Conservation (phyloP, 306 rosid species). For the Aeschynomene evenia region DNA sequence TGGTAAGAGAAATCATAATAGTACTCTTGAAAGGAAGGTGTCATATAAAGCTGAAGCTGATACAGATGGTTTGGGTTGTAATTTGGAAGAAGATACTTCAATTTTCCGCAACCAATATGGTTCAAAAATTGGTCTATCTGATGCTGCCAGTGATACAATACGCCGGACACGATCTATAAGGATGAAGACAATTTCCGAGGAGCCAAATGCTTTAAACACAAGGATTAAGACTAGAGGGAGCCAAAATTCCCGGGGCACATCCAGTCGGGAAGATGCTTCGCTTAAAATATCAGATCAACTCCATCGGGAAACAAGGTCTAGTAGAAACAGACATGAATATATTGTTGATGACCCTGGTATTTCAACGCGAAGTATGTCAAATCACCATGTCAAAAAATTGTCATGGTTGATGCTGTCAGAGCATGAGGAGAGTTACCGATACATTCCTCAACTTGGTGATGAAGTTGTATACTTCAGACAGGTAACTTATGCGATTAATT, state of each 20-base stretch:
- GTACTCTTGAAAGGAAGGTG: slow-evolving; percentile 21
- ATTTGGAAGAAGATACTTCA: slow-evolving; percentile 40
- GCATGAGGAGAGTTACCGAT: slow-evolving; percentile 68
- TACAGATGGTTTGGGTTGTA: slow-evolving; percentile 46
- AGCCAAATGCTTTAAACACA: slow-evolving; percentile 34
- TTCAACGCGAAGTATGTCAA: slow-evolving; percentile 42
- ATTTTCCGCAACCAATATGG: slow-evolving; percentile 25
- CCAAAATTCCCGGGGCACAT: slow-evolving; percentile 40
- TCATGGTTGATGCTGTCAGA: slow-evolving; percentile 76
- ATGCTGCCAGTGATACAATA: slow-evolving; percentile 40
- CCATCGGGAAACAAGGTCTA: slow-evolving; percentile 52
- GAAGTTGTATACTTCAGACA: slow-evolving; percentile 84
- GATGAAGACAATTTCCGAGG: slow-evolving; percentile 49
- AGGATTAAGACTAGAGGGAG: slow-evolving; percentile 43
- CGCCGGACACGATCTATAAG: slow-evolving; percentile 56
- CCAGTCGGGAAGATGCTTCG: slow-evolving; percentile 45
- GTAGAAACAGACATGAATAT: slow-evolving; percentile 40
- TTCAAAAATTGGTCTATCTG: slow-evolving; percentile 35
- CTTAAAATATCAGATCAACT: slow-evolving; percentile 35
- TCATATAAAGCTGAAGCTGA: slow-evolving; percentile 33
- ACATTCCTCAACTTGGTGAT: slow-evolving; percentile 89
- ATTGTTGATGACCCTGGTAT: slow-evolving; percentile 33
- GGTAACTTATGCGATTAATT: slow-evolving; percentile 40
- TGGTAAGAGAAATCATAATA: slow-evolving; percentile 25
- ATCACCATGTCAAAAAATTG: slow-evolving; percentile 43